These are phyloP conservation scores for Pseudocercospora cruenta DNA, from an alignment of 2,329 filamentous ascomycete species.

Conservation along the genomic window DNA sequence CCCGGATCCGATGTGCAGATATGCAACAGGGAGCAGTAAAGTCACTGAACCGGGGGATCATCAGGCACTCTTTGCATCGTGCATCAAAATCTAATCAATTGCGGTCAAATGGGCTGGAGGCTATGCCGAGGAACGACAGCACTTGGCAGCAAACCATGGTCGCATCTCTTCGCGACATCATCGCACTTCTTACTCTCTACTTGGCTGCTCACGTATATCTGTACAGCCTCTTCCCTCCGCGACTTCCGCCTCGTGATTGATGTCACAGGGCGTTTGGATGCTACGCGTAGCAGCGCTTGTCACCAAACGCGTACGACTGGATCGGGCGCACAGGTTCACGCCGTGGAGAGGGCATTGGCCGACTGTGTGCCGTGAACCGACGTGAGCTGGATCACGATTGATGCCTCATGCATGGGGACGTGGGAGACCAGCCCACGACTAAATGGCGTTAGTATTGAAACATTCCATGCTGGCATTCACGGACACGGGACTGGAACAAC, in stretches of 20 bases:
- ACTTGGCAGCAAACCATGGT: conserved; percentile 11
- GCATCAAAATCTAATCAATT: not conserved
- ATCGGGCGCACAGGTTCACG: not conserved
- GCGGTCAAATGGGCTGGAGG: not conserved
- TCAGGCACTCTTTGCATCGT: not conserved
- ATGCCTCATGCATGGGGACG: not conserved
- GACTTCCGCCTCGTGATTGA: not conserved
- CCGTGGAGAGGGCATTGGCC: not conserved
- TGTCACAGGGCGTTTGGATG: not conserved
- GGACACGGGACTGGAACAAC: conserved; percentile 12
- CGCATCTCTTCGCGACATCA: conserved; percentile 10
- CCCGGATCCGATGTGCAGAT: not conserved
- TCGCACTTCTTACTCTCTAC: not conserved
- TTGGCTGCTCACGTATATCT: not conserved
- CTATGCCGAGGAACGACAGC: not conserved
- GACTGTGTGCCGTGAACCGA: not conserved
- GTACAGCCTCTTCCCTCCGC: conserved; percentile 1
- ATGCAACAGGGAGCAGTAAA: too few relatives aligned
- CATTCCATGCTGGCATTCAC: not conserved
- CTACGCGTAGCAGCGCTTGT: conserved; percentile 1
- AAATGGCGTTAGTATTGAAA: not conserved
- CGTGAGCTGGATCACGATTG: not conserved
- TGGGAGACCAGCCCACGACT: not conserved
- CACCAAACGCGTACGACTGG: not conserved
- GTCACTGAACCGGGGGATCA: not conserved